Evolutionary conservation across 208 protist genomes (phyloP), one percentile per base, ranked within the genome.

Genomic region (Leishmania lainsoni): DNA sequence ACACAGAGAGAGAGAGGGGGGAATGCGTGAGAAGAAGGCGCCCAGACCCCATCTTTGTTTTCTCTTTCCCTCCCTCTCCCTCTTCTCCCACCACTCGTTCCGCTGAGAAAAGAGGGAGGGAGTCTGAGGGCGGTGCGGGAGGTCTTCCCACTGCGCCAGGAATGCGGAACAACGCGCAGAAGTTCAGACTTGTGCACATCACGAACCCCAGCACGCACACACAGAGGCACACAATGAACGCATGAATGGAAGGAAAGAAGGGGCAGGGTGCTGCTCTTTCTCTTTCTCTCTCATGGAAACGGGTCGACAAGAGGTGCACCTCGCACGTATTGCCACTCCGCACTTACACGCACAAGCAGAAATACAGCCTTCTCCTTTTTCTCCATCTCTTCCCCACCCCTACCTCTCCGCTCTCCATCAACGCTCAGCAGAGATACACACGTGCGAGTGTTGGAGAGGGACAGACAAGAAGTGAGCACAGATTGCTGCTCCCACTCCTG

Each of bases 371-470:
- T 56, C 39, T 4, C 22, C n/a, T 26, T 26, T 26, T 8, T 10
- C 58, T 26, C 58, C 56, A 22, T 5, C 22, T 14, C 29, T 42
- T 29, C 29, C 20, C 61, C 61, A 20, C 61, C 58, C 58, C 26
- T 63, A n/a, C 48, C 29, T 56, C 39, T 70, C n/a, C 9, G 26
- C 22, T 48, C 42, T 52, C 26, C 68, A 8, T 17, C 66, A 69
- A 69, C 22, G 22, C 63, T 69, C 63, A 29, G 10, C 63, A 69
- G 63, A 45, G 35, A 72, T 72, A 49, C 66, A 72, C 35, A 49
- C 66, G n/a, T 48, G 66, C 22, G 32, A 42, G 66, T 65, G 22
- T 65, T 8, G 26, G 22, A 65, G 58, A 29, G 26, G 58, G 52
- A 22, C 52, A 12, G 10, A 56, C 10, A 56, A 56, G 52, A 45